These are phyloP conservation scores for Ailanthus altissimus DNA, from an alignment of 345 rosid genomes.

Conservation along the genomic window DNA sequence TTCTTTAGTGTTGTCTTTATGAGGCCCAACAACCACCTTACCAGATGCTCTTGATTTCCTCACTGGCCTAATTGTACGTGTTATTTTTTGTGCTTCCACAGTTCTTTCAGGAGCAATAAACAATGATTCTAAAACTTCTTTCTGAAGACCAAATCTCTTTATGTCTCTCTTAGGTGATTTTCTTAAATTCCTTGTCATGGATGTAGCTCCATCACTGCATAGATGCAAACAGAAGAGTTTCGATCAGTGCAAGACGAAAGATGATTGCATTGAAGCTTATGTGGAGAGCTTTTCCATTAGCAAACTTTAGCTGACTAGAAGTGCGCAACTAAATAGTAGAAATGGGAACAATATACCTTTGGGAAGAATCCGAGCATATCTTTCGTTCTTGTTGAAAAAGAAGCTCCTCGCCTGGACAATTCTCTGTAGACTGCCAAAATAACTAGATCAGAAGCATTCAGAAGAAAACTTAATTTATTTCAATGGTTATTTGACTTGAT, in stretches of 20 bases:
- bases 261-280: neutral
- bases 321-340: neutral
- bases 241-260: neutral
- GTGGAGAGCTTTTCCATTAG: neutral
- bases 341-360: constrained; percentile 30
- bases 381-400: constrained; percentile 17
- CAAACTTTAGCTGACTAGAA: neutral
- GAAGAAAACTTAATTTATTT: constrained; percentile 11
- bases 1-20: constrained; percentile 37
- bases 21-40: constrained; percentile 30
- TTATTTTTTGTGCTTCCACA: constrained; percentile 34
- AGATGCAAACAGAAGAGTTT: constrained; percentile 4
- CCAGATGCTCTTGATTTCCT: constrained; percentile 40
- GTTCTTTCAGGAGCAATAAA: constrained; percentile 41
- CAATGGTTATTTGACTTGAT: neutral
- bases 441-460: constrained; percentile 19
- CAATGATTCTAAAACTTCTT: constrained; percentile 50
- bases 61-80: constrained; percentile 22
- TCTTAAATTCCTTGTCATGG: neutral
- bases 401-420: constrained; percentile 20
- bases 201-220: constrained; percentile 41
- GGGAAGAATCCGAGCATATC: constrained; percentile 33
- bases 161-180: constrained; percentile 24
- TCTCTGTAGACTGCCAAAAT: constrained; percentile 26
- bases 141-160: constrained; percentile 40